Evolutionary conservation across 306 rosid species (phyloP).

Genomic region (Citrullus colocynthis): DNA sequence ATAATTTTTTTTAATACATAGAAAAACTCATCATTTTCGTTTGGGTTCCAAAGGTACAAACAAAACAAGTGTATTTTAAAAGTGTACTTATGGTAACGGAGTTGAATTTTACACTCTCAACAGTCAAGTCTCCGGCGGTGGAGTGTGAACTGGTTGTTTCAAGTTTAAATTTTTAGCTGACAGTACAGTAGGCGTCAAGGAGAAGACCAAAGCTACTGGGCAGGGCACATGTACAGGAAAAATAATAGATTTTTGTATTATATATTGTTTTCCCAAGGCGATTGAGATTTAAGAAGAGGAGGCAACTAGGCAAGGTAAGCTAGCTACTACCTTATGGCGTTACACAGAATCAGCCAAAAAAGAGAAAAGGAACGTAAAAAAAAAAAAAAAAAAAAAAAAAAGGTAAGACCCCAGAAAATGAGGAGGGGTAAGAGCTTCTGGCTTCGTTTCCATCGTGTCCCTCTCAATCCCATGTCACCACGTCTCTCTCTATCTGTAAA

Average conservation of each 20-base stretch:
- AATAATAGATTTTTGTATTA: neutral
- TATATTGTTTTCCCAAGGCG: neutral
- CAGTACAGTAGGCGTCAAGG: conserved; percentile 2
- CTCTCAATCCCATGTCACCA: conserved; percentile 11
- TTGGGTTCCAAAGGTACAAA: neutral
- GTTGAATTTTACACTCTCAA: neutral
- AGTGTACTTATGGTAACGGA: neutral
- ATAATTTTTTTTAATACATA: neutral
- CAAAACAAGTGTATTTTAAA: neutral
- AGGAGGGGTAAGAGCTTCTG: conserved; percentile 7
- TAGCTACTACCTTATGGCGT: neutral
- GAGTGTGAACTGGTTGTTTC: neutral
- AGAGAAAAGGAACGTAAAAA: neutral
- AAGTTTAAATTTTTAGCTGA: neutral
- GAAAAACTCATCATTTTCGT: neutral
- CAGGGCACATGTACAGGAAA: neutral
- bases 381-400: neutral
- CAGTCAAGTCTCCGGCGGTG: neutral
- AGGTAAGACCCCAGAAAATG: conserved; percentile 3
- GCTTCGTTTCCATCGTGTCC: neutral
- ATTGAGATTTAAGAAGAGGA: neutral
- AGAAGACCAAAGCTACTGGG: neutral
- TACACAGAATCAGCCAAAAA: conserved; percentile 3
- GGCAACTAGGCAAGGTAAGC: neutral
- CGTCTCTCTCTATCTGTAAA: neutral